Conservation (phyloP, 2,329 filamentous ascomycete genomes). For the Pseudogymnoascus sp. region DNA sequence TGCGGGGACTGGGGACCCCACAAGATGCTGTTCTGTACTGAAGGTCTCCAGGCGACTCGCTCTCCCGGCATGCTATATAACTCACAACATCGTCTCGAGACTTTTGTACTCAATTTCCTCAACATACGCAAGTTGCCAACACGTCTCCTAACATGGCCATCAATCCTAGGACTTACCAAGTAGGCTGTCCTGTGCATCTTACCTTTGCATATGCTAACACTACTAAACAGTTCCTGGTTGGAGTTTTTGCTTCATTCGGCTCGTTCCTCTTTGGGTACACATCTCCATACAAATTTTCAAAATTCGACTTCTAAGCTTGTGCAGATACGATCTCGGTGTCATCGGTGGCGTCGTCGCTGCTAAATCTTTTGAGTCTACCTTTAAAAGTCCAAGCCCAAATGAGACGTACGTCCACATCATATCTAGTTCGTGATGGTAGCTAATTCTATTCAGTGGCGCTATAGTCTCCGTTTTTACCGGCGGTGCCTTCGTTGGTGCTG, state of each 20-base stretch:
- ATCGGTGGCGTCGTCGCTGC: slow-evolving; percentile 47
- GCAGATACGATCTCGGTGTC: slow-evolving; percentile 47
- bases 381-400: slow-evolving; percentile 22
- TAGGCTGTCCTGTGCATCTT: neutral
- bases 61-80: neutral
- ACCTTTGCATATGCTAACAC: neutral
- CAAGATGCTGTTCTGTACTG: neutral
- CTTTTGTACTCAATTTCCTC: neutral
- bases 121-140: neutral
- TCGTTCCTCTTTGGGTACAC: slow-evolving; percentile 37
- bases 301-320: neutral
- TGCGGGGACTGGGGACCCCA: neutral
- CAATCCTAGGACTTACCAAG: slow-evolving; percentile 27
- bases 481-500: slow-evolving; percentile 48
- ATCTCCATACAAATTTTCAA: neutral
- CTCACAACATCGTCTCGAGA: neutral
- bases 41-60: no score
- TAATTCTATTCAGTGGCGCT: slow-evolving; percentile 43
- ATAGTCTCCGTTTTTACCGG: slow-evolving; percentile 70
- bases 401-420: slow-evolving; percentile 6
- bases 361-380: slow-evolving; percentile 35
- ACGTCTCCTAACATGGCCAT: neutral
- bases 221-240: slow-evolving; percentile 38
- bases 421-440: neutral
- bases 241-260: slow-evolving; percentile 47